Percentiles rank a stretch among this genome's conserved stretches.
Conservation (phyloP, 2,329 filamentous ascomycete species). For the Zasmidium citrigriseum region DNA sequence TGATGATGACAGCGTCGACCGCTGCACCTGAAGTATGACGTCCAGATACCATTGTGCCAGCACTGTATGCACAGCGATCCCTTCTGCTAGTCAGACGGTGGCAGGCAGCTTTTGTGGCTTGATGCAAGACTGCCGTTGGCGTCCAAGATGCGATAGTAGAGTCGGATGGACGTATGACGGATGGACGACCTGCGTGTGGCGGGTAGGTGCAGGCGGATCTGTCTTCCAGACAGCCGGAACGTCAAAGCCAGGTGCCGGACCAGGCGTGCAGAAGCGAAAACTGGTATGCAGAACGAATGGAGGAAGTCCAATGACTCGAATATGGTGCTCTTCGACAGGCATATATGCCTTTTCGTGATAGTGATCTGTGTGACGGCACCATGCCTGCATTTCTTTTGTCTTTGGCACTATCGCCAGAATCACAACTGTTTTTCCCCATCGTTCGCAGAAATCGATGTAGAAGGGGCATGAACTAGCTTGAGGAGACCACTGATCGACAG, state of each 20-base stretch:
- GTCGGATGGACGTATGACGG: background rate
- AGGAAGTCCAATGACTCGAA: background rate
- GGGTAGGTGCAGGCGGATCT: background rate
- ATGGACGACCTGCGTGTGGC: background rate
- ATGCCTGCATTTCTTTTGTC: background rate
- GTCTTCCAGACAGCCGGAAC: background rate
- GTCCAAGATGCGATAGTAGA: too few relatives aligned
- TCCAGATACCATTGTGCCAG: conserved; percentile 1
- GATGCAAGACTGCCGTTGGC: too few relatives aligned
- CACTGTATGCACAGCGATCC: too few relatives aligned
- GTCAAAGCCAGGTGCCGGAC: background rate
- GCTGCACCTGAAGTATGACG: conserved; percentile 14
- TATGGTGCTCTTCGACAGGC: background rate
- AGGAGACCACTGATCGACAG: background rate
- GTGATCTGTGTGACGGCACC: background rate
- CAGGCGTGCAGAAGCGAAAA: background rate
- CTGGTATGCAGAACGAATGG: background rate
- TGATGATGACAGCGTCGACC: conserved; percentile 9
- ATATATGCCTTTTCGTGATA: background rate
- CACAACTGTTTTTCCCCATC: background rate
- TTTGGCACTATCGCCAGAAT: background rate
- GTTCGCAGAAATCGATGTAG: background rate
- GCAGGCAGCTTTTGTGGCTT: too few relatives aligned
- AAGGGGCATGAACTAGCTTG: too few relatives aligned
- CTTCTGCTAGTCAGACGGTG: too few relatives aligned